Evolutionary conservation across 768 basidiomycete genomes (phyloP).

Genomic region (Lyophyllum semitale): DNA sequence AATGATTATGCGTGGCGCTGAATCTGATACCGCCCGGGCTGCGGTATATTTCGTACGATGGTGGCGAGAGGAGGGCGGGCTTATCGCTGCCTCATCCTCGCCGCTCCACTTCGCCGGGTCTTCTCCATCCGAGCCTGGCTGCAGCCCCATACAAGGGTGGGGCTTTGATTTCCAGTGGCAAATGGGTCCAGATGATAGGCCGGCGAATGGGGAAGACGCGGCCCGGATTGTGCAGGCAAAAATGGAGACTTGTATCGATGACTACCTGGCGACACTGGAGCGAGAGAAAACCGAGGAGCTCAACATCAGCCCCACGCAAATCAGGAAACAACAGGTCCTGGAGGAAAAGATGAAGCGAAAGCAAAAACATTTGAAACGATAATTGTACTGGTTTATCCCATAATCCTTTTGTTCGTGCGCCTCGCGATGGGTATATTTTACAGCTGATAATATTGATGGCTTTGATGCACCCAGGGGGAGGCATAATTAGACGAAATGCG

Average conservation of each 20-base stretch:
- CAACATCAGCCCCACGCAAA: slow-evolving; percentile 69
- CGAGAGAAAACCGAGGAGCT: slow-evolving; percentile 55
- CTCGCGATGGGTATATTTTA: neutral
- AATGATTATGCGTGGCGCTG: slow-evolving; percentile 80
- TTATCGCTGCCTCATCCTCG: slow-evolving; percentile 53
- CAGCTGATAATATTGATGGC: neutral
- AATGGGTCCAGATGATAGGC: slow-evolving; percentile 29
- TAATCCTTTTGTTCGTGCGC: neutral
- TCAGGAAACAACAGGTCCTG: slow-evolving; percentile 53
- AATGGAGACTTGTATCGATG: slow-evolving; percentile 74
- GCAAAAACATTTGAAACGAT: slow-evolving; percentile 30
- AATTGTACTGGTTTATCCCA: slow-evolving; percentile 3
- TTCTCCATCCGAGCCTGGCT: slow-evolving; percentile 5
- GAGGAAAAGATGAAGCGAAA: slow-evolving; percentile 44
- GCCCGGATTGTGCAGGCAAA: slow-evolving; percentile 50
- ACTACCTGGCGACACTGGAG: slow-evolving; percentile 43
- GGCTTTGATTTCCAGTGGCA: slow-evolving; percentile 86
- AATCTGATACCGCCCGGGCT: slow-evolving; percentile 69
- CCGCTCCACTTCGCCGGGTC: slow-evolving; percentile 23
- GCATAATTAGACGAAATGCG: too few species aligned
- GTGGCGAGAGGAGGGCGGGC: slow-evolving; percentile 81
- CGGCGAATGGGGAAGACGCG: slow-evolving; percentile 20
- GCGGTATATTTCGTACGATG: slow-evolving; percentile 82
- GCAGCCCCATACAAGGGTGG: slow-evolving; percentile 58
- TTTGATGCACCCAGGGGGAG: too few species aligned